Evolutionary conservation across 306 rosid species (phyloP), one percentile per base, ranked within the genome.

Genomic region (Neltuma alba): DNA sequence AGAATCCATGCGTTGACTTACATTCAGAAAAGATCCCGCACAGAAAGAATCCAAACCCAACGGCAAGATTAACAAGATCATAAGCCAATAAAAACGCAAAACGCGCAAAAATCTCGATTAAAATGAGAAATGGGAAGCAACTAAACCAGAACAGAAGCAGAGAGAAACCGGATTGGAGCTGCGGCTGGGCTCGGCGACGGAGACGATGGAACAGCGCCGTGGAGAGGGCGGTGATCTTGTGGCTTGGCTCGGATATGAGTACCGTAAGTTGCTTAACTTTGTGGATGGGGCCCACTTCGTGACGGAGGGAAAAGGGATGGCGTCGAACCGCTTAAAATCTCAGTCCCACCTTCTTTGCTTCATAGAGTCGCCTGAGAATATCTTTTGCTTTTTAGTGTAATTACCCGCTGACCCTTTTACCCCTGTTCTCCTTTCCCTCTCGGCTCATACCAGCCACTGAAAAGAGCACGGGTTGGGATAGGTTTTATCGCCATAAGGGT

Each of bases 341-440:
- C 72, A 21, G 31, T 37, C 67, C 64, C 79, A 63, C 75, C 77
- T 60, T 60, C 81, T 23, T 50, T 83, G 83, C 87, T 78, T 84
- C 76, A 41, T 64, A 45, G 36, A 41, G 30, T 74, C 77, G 73
- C 74, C 57, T 61, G 79, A 76, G 87, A 76, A 84, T 86, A 75
- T 79, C 25, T 28, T 76, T 73, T 50, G 3, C 34, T 18, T 48
- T 68, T 27, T 14, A 1, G 1, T 1, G 5, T 41, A 23, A 23
- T 38, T 45, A 31, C 33, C 4, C 25, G 34, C 13, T 48, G 38
- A 23, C 62, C 12, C 21, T 72, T 50, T 72, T 50, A n/a, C 55
- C 76, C 76, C 31, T 20, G 12, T 41, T 30, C 1, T 10, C 7
- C n/a, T 50, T 50, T 6, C 3, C 58, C 42, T 33, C 4, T n/a